Percentiles rank a stretch among this genome's conserved stretches.
Evolutionary conservation across 352 stramenopile species (phyloP).

Genomic region (Stramenopiles sp.): DNA sequence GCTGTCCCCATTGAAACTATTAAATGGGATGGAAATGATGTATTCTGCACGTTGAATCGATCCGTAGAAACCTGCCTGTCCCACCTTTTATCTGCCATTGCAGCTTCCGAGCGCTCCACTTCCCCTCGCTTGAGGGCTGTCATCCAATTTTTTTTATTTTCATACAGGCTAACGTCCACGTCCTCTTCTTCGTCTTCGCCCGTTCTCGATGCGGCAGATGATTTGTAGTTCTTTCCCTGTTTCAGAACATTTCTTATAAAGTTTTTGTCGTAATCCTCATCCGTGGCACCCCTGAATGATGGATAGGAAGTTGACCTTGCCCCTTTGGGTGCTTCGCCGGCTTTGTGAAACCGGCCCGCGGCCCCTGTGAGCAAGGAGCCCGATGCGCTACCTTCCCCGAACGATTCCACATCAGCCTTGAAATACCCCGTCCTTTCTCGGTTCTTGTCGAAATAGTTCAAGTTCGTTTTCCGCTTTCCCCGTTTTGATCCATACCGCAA

Average conservation of each 20-base stretch:
- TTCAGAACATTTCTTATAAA: constrained; percentile 3
- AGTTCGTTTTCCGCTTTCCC: not conserved
- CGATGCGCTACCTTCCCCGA: not conserved
- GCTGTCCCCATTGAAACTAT: not conserved
- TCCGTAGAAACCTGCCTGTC: no score
- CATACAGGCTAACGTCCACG: no score
- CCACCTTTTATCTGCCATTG: no score
- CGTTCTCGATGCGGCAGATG: no score
- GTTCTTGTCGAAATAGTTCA: not conserved
- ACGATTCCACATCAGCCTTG: no score
- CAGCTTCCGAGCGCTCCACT: no score
- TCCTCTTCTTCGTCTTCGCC: no score
- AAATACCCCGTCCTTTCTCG: not conserved
- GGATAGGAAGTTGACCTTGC: not conserved
- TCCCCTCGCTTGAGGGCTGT: no score
- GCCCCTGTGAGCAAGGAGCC: not conserved
- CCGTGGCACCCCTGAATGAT: not conserved
- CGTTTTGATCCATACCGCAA: not conserved
- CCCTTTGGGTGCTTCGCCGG: not conserved
- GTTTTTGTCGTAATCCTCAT: not conserved
- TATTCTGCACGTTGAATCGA: not conserved
- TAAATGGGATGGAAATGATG: not conserved
- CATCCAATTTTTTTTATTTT: no score
- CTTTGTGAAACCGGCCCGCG: not conserved
- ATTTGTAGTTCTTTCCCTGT: not conserved